Base-by-base conservation (phyloP, 108 stramenopile species). In the Nitzschia sp. region DNA sequence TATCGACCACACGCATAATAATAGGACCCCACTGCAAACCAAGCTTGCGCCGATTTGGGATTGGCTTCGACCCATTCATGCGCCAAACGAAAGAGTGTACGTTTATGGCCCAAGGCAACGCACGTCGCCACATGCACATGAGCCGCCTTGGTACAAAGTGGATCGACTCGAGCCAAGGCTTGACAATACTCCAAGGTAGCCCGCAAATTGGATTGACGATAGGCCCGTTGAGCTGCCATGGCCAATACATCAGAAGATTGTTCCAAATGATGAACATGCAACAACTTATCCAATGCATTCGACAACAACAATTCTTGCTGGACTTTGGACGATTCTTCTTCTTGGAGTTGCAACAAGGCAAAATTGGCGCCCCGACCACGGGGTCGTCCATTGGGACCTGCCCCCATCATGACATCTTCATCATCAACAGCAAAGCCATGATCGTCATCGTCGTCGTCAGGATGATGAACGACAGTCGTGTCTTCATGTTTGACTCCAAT, bases 21-120 rank as follows among this genome's bases (percentile, higher is more conserved):
- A 80, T 98, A 98, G 68, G 90, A 90, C 18, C 92, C 98, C 2
- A 98, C 96, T 28, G 95, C 97, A 71, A 91, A 97, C 97, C 96
- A 97, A 3, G 92, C 78, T 13, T 80, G 54, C 1, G 96, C 93
- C 36, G 85, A 70, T 46, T 89, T 90, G 6, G 97, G 96, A 25
- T 84, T 65, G 9, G 93, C 84, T 26, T 95, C 91, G n/a, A 97
- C 97, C 59, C 97, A 88, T 34, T 87, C 85, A 81, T 98, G 97
- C 0, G 96, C 98, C 53, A 93, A 53, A 67, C 87, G 87, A 70
- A 97, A 98, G 27, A 98, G 80, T 46, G 87, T 81, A 32, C 90
- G 86, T 70, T 96, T 97, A 38, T 82, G 78, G 31, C 78, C 77
- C 18, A 97, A 73, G 11, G 87, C 82, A 6, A 95, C 87, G 32